These are phyloP conservation scores for Nitzschia sp. DNA, from an alignment of 108 stramenopile genomes.

Conservation along the genomic window DNA sequence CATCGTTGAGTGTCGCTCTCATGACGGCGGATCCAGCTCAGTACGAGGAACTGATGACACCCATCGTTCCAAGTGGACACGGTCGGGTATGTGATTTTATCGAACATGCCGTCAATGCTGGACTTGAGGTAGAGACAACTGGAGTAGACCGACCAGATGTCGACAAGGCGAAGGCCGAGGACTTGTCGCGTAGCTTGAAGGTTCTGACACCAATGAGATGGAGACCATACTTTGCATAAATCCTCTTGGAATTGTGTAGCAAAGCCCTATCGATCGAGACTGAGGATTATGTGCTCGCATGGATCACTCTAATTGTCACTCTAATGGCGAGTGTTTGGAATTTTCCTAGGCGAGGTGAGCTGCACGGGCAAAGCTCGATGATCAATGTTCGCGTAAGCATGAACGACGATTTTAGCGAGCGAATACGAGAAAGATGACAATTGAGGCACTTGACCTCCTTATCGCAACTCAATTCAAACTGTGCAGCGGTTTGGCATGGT, in stretches of 20 bases:
- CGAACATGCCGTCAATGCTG: conserved; percentile 36
- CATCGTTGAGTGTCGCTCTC: conserved; percentile 42
- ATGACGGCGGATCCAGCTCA: conserved; percentile 41
- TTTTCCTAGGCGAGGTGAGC: too few species aligned
- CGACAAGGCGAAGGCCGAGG: conserved; percentile 47
- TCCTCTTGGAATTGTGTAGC: not conserved
- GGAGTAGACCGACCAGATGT: conserved; percentile 68
- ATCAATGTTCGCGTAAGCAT: too few species aligned
- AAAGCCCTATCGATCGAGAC: too few species aligned
- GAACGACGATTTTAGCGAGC: too few species aligned
- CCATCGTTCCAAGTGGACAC: conserved; percentile 25
- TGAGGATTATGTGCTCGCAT: too few species aligned
- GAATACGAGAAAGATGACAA: too few species aligned
- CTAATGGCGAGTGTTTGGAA: too few species aligned
- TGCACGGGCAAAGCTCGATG: too few species aligned
- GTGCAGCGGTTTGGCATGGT: too few species aligned
- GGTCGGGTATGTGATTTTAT: conserved; percentile 57
- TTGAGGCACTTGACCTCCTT: too few species aligned
- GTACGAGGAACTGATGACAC: conserved; percentile 43
- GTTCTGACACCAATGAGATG: conserved; percentile 42
- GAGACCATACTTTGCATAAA: conserved; percentile 43
- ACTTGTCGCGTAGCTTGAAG: conserved; percentile 33
- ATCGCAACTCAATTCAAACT: too few species aligned
- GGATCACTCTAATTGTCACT: too few species aligned
- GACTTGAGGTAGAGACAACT: conserved; percentile 67